Conservation (phyloP, 495 filamentous ascomycete genomes). For the Xylaria telfairii region DNA sequence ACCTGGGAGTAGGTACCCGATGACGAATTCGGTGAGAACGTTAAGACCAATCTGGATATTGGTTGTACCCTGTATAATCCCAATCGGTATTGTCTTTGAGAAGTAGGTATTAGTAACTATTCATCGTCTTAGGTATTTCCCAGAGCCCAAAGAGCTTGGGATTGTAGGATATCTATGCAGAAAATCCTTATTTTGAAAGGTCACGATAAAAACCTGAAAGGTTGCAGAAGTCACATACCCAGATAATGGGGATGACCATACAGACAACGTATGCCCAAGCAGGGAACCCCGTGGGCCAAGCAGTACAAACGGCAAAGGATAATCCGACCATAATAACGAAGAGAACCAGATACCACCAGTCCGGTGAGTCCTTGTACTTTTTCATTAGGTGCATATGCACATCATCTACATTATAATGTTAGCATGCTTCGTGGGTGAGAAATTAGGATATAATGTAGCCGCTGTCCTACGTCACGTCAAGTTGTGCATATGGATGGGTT, state of each 20-base stretch:
- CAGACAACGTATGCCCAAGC: conserved; percentile 71
- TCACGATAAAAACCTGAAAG: background rate
- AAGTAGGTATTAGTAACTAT: background rate
- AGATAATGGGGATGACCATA: conserved; percentile 59
- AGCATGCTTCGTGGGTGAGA: background rate
- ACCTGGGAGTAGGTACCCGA: conserved; percentile 72
- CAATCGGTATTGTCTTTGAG: conserved; percentile 54
- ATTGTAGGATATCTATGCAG: background rate
- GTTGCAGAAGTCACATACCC: conserved; percentile 29
- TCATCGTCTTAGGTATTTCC: background rate
- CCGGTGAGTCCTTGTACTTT: conserved; percentile 61
- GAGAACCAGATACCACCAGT: conserved; percentile 60
- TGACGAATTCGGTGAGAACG: conserved; percentile 72
- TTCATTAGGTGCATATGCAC: conserved; percentile 69
- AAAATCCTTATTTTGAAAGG: background rate
- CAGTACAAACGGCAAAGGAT: conserved; percentile 60
- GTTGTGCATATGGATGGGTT: too few relatives aligned
- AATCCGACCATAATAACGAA: conserved; percentile 52
- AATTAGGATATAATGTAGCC: background rate
- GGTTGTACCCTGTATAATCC: conserved; percentile 67
- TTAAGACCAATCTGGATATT: conserved; percentile 73
- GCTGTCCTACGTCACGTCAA: background rate
- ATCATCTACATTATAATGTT: conserved; percentile 48
- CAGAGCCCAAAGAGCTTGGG: background rate
- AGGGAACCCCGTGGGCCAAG: conserved; percentile 67